Evolutionary conservation across 106 monocot genomes (phyloP).

Genomic region (Vanilla planifolia): DNA sequence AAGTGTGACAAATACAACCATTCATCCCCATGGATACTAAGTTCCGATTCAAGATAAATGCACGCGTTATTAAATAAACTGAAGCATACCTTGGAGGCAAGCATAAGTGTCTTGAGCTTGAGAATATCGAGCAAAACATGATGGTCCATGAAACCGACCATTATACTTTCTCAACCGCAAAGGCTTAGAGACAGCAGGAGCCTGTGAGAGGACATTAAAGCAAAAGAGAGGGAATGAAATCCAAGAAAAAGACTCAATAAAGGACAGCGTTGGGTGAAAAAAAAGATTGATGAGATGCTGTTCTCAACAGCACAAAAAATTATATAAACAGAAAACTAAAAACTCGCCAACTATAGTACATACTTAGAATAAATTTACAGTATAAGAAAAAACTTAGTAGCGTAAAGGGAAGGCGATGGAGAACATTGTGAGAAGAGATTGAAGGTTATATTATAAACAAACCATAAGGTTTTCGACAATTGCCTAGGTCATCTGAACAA

Average conservation of each 20-base stretch:
- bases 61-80: not conserved
- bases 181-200: not conserved
- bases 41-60: not conserved
- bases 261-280: not conserved
- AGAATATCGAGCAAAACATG: constrained; percentile 45
- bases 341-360: not conserved
- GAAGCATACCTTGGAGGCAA: constrained; percentile 53
- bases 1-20: too few relatives aligned
- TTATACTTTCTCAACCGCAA: not conserved
- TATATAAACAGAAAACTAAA: not conserved
- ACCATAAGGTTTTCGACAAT: too few relatives aligned
- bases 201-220: not conserved
- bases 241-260: too few relatives aligned
- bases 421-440: not conserved
- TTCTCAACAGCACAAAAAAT: not conserved
- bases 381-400: not conserved
- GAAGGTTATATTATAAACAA: too few relatives aligned
- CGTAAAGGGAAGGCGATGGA: not conserved
- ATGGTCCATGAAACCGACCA: not conserved
- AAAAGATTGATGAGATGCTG: not conserved
- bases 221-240: not conserved
- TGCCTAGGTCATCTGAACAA: too few relatives aligned
- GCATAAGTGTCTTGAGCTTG: constrained; percentile 46
- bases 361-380: not conserved
- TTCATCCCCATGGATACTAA: too few relatives aligned